phyloP scores from a whole-genome alignment of 228 moss, liverwort and hornwort genomes.

The Sphagnum magellanicum region DNA sequence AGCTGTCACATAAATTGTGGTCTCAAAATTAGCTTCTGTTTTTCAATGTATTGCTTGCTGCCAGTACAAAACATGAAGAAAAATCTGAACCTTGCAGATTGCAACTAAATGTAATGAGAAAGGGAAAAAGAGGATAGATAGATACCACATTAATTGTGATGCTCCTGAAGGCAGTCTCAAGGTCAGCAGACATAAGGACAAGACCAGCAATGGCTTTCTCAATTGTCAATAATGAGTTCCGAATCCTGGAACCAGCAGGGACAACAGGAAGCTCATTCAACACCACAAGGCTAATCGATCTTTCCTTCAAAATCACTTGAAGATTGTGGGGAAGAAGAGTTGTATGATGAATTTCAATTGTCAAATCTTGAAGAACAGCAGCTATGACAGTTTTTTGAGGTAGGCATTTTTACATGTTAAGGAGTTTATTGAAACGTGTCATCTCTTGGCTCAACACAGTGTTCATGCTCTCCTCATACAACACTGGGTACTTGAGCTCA shows the following conservation, averaged over 20 bases:
- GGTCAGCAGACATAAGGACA: conserved; percentile 82
- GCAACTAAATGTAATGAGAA: not conserved
- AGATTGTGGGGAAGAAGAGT: not conserved
- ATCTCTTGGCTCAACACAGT: conserved; percentile 90
- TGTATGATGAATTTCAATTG: too few species aligned
- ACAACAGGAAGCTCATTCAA: too few species aligned
- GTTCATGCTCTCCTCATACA: conserved; percentile 96
- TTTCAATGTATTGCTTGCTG: too few species aligned
- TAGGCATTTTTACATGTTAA: conserved; percentile 27
- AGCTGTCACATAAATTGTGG: too few species aligned
- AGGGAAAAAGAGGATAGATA: not conserved
- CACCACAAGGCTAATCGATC: not conserved
- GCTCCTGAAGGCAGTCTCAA: conserved; percentile 75
- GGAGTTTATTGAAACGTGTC: conserved; percentile 89
- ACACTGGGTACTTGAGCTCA: conserved; percentile 74
- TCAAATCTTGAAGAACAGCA: too few species aligned
- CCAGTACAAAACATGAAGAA: too few species aligned
- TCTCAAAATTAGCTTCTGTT: too few species aligned
- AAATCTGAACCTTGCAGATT: too few species aligned
- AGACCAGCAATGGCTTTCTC: conserved; percentile 86
- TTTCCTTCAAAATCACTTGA: not conserved
- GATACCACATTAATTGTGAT: conserved; percentile 67
- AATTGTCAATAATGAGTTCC: conserved; percentile 69
- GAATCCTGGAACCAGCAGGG: conserved; percentile 38
- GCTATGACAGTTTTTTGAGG: too few species aligned